phyloP scores from a whole-genome alignment of 257 asterid genomes.

The Solanum dulcamara region DNA sequence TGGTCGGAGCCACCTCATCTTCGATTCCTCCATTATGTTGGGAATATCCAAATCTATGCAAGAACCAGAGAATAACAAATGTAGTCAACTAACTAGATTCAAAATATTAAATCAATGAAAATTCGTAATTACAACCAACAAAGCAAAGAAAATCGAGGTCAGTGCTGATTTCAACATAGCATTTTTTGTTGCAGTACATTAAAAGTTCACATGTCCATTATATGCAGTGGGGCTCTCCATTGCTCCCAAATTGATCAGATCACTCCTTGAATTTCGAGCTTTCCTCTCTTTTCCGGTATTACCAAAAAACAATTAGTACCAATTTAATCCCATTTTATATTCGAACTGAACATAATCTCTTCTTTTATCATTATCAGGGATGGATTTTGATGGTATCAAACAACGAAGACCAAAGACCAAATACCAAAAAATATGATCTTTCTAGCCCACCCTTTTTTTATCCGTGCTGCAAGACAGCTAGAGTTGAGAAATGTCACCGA shows the following conservation, averaged over 20 bases:
- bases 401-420: background rate
- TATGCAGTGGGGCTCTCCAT: background rate
- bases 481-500: background rate
- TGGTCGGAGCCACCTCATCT: slow-evolving; percentile 86
- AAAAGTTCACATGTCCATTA: background rate
- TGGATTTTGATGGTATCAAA: background rate
- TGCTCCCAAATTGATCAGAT: background rate
- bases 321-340: background rate
- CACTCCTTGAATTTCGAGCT: background rate
- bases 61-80: background rate
- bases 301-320: background rate
- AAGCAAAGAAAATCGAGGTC: background rate
- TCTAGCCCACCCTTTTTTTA: background rate
- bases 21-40: slow-evolving; percentile 65
- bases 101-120: background rate
- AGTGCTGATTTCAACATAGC: background rate
- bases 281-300: background rate
- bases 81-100: background rate
- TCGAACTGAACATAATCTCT: background rate
- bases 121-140: background rate
- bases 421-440: background rate
- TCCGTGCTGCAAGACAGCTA: background rate
- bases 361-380: background rate
- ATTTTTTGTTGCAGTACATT: background rate
- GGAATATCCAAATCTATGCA: slow-evolving; percentile 69